Evolutionary conservation across 2,329 filamentous ascomycete genomes (phyloP).

Genomic region (Venturia effusa): DNA sequence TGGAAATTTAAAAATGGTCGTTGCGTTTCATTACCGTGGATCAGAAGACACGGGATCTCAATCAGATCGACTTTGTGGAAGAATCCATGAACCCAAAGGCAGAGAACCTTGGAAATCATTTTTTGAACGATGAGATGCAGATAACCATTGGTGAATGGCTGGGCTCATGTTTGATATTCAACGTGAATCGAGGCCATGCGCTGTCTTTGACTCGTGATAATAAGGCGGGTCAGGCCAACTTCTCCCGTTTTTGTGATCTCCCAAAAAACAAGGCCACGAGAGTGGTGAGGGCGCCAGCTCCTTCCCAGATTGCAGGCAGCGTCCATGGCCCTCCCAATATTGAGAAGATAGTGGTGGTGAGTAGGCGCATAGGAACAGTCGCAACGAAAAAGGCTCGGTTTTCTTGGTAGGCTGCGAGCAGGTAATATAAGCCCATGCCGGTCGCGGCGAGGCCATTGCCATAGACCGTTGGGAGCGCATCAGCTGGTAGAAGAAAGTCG

Average conservation of each 20-base stretch:
- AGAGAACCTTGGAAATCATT: constrained; percentile 21
- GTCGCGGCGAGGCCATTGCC: neutral
- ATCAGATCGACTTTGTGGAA: constrained; percentile 11
- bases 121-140: constrained; percentile 30
- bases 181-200: too few relatives aligned
- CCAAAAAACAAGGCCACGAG: neutral
- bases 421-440: neutral
- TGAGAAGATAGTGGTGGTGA: neutral
- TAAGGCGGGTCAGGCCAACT: neutral
- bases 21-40: constrained; percentile 9
- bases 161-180: constrained; percentile 30
- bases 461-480: neutral
- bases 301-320: neutral
- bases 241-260: neutral
- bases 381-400: neutral
- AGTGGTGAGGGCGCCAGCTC: neutral
- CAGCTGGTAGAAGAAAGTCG: neutral
- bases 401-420: neutral
- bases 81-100: constrained; percentile 7
- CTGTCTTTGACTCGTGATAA: too few relatives aligned
- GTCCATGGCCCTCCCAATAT: neutral
- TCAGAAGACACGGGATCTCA: constrained; percentile 4
- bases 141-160: constrained; percentile 24
- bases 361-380: neutral
- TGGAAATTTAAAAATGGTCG: constrained; percentile 17